Evolutionary conservation across 129 eudicot genomes (phyloP).

Genomic region (Escallonia rubra): DNA sequence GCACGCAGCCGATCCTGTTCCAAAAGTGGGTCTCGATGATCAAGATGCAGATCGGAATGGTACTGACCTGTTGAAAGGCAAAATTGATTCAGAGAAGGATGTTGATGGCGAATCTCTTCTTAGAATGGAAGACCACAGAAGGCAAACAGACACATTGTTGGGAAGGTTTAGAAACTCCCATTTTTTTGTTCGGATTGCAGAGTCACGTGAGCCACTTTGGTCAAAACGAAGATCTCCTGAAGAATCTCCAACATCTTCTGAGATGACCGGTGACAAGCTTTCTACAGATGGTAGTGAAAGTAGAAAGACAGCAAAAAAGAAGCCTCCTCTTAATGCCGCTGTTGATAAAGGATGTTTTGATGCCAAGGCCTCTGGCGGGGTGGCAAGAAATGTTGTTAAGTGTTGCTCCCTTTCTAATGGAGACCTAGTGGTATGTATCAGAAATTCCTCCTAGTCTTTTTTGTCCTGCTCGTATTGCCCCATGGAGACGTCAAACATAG

Average conservation of each 20-base stretch:
- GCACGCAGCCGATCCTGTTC: slow-evolving; percentile 25
- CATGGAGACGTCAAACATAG: no score
- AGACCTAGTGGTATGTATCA: slow-evolving; percentile 93
- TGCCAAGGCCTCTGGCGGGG: slow-evolving; percentile 81
- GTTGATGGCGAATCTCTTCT: slow-evolving; percentile 72
- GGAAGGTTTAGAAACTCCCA: slow-evolving; percentile 71
- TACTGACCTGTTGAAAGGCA: slow-evolving; percentile 13
- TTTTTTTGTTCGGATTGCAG: slow-evolving; percentile 82
- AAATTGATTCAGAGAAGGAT: slow-evolving; percentile 37
- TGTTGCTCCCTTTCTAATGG: slow-evolving; percentile 86
- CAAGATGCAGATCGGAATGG: slow-evolving; percentile 8
- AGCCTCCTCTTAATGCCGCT: slow-evolving; percentile 35
- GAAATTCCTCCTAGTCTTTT: slow-evolving; percentile 6
- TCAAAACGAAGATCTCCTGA: slow-evolving; percentile 57
- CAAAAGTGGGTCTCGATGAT: slow-evolving; percentile 2
- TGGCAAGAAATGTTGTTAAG: slow-evolving; percentile 73
- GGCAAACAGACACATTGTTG: slow-evolving; percentile 74
- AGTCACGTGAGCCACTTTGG: slow-evolving; percentile 83
- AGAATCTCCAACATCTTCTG: slow-evolving; percentile 38
- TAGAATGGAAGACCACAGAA: slow-evolving; percentile 78
- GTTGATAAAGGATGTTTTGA: slow-evolving; percentile 76
- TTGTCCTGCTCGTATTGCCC: no score
- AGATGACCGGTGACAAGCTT: slow-evolving; percentile 32
- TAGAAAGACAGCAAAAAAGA: slow-evolving; percentile 20
- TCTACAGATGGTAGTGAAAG: slow-evolving; percentile 31